Base-by-base conservation (phyloP, 2,329 filamentous ascomycete genomes). In the Chaetomium sp. region DNA sequence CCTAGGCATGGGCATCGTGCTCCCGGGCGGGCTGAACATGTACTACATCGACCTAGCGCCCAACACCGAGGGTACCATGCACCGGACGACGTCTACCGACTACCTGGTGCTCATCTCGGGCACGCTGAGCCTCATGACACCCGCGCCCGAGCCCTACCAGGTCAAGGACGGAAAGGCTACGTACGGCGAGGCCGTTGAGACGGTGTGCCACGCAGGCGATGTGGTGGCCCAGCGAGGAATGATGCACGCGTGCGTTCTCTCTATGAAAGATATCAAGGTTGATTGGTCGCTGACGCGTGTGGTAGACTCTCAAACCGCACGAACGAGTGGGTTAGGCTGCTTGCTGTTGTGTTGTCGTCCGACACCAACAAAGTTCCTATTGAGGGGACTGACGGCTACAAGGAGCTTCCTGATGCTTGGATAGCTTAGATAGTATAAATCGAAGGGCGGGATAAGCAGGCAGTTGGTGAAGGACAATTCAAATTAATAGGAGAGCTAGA, bases 21-120 rank as follows among this genome's bases (percentile, higher is more conserved):
- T 60, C 12, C 58, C 49, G 16, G 58, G 58, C 58, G 58, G 58
- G 49, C 49, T 60, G 31, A 54, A 60, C 58, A 53, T 60, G 58
- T 60, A 60, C 58, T 60, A 60, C 58, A n/a, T 60, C 1, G 58
- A 60, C 58, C 13, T 60, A 23, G 58, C 58, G 49, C 58, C 58
- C 16, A 27, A 45, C 58, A 60, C 58, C 16, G 58, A 60, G 49
- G 58, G 58, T 33, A 60, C 58, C 16, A 60, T 60, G 58, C 58
- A 60, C 58, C 33, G 58, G 8, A 60, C 58, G 19, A 60, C 58
- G 3, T 60, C 58, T 23, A 54, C 58, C 33, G 58, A 60, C 49
- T 60, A 60, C 19, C 49, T 60, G 49, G 58, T 60, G 49, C 7
- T 60, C 13, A 19, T 60, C 23, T 60, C 58, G 16, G 58, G 58